Base-by-base conservation (phyloP, 1,139 yeast genomes). In the Saccharomyces hybrid region DNA sequence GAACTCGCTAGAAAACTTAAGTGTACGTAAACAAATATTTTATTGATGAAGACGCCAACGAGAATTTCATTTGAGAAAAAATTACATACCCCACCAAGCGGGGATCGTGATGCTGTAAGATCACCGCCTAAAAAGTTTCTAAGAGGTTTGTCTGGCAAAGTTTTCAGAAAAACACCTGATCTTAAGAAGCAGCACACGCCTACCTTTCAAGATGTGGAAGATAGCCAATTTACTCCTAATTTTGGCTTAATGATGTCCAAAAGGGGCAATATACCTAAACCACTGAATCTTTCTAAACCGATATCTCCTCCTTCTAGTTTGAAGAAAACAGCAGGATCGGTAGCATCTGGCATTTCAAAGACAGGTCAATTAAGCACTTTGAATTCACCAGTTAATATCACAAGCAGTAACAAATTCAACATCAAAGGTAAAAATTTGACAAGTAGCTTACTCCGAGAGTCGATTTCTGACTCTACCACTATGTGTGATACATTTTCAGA, bases 61-160 rank as follows among this genome's bases (percentile, higher is more conserved):
- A 52, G 57, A 41, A 34, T 53, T 48, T 50, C 50, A 1, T 52
- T 52, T 25, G 60, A 61, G 19, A 65, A 67, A 54, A 60, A 57
- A 25, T 49, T 65, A 7, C 71, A 67, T 52, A 66, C 70, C 1
- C 72, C 72, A 9, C 72, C 72, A 27, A 67, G 67, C 50, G 55
- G 59, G 5, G 64, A 59, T 32, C 57, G 59, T 19, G 61, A 60
- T 34, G 44, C 52, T 38, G 54, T 53, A 28, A 55, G 49, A 19
- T 50, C 59, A 5, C 58, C 60, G 1, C 58, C 62, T 1, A 52
- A 60, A 1, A 66, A 67, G 49, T 56, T 65, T 28, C 51, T 66
- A 5, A 64, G 60, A 51, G 58, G 64, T 31, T 48, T 67, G 1
- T 63, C 70, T 4, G 66, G 66, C 4, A 65, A 58, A 31, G 61